Conservation (phyloP, 2,329 filamentous ascomycete species). For the Colletotrichum sp. region DNA sequence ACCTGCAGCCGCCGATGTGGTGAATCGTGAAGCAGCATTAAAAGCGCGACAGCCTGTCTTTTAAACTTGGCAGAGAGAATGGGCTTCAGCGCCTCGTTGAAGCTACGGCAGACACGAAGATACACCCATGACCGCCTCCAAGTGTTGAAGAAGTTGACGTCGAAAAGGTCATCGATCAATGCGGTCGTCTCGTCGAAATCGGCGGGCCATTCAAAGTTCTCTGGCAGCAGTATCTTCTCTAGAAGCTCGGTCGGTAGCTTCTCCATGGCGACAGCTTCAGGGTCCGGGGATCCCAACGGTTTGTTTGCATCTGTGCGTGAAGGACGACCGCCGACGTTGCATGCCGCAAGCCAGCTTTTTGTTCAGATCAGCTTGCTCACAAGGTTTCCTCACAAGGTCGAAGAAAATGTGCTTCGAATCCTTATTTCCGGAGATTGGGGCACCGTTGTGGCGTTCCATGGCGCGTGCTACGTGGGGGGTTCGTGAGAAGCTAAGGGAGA, state of each 20-base stretch:
- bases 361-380: background rate
- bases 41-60: background rate
- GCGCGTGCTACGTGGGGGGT: background rate
- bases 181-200: background rate
- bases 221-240: background rate
- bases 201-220: background rate
- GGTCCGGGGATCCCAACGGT: background rate
- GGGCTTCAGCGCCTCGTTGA: background rate
- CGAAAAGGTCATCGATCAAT: background rate
- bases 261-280: background rate
- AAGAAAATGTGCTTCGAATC: background rate
- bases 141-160: background rate
- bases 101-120: background rate
- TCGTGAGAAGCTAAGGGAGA: constrained; percentile 15
- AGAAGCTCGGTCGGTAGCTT: background rate
- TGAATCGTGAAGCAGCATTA: background rate
- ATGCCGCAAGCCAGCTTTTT: background rate
- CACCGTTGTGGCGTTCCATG: constrained; percentile 13
- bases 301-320: background rate
- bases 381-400: background rate
- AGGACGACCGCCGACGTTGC: background rate
- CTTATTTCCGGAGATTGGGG: constrained; percentile 1
- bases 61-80: background rate
- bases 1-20: background rate
- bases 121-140: background rate